Base-by-base conservation (phyloP, 108 stramenopile species). In the Cyclotella distinguenda region DNA sequence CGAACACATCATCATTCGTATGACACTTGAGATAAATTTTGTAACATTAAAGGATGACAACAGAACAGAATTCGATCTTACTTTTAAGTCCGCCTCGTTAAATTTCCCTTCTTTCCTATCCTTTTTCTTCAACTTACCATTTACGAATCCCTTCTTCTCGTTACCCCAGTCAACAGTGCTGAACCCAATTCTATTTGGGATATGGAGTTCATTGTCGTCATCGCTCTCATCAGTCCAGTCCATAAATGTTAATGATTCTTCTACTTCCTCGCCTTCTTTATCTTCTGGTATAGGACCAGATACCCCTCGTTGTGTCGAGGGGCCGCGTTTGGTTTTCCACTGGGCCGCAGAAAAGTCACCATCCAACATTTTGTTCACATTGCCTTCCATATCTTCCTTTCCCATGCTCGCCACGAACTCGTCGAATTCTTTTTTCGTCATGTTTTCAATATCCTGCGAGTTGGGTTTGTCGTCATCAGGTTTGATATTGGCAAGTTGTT, bases 151-250 rank as follows among this genome's bases (percentile, higher is more conserved):
- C 39, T 58, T 60, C 23, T 26, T 76, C 15, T 35, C 54, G 52
- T 90, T 80, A 6, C 86, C 88, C 93, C 93, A 90, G 27, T 61
- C 72, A 4, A 38, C 42, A 3, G 88, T 90, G 9, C 79, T 80
- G 53, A 94, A 74, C 21, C 86, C 93, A 61, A 94, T 79, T 12
- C 93, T 85, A 85, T 94, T 91, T 1, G 88, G 86, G 64, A 94
- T 84, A 43, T 89, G 89, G 38, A 94, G 82, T 26, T 86, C 88
- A 68, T 94, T 94, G 61, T 94, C 93, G 62, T 89, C 90, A 26
- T 70, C 70, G 48, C 83, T 81, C 50, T 84, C 87, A 23, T 74
- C 83, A 4, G 63, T 44, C 58, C 69, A 90, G 48, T 94, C 93
- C 3, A 87, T 55, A 52, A 74, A 86, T 13, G 46, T 28, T 12